Percentiles rank a stretch among this genome's conserved stretches.
Evolutionary conservation across 495 filamentous ascomycete genomes (phyloP).

Genomic region (Penicillium daleae): DNA sequence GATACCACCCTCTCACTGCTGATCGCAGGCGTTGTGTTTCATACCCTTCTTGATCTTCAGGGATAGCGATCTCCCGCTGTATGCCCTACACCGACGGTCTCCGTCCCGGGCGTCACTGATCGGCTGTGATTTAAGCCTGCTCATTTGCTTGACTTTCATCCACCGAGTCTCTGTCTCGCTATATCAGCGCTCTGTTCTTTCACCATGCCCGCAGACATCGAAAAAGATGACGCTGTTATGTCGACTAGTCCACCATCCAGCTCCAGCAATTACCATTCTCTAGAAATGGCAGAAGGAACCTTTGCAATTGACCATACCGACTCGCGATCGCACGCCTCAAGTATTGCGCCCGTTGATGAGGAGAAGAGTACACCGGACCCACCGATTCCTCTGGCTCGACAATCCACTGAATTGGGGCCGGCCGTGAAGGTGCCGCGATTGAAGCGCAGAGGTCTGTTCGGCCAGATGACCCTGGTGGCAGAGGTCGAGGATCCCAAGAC

Average conservation of each 20-base stretch:
- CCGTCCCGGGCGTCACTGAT: background rate
- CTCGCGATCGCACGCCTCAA: slow-evolving; percentile 20
- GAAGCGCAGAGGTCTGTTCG: slow-evolving; percentile 75
- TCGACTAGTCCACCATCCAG: slow-evolving; percentile 9
- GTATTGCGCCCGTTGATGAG: slow-evolving; percentile 14
- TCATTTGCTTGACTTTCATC: background rate
- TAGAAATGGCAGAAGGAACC: background rate
- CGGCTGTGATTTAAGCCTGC: background rate
- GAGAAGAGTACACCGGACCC: slow-evolving; percentile 30
- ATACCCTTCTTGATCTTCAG: slow-evolving; percentile 18
- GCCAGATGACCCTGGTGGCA: slow-evolving; percentile 73
- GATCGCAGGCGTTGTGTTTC: slow-evolving; percentile 8
- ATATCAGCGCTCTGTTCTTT: background rate
- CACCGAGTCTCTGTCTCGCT: background rate
- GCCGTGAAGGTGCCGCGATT: slow-evolving; percentile 59
- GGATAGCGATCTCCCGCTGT: background rate
- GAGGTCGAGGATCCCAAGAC: slow-evolving; percentile 78
- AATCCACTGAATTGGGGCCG: slow-evolving; percentile 32
- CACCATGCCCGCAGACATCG: slow-evolving; percentile 3
- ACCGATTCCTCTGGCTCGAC: slow-evolving; percentile 16
- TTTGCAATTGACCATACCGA: slow-evolving; percentile 15
- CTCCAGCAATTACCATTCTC: slow-evolving; percentile 8
- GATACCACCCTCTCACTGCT: background rate
- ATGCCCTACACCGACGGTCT: slow-evolving; percentile 6
- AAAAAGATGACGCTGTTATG: slow-evolving; percentile 1